Evolutionary conservation across 371 early-diverging fungal genomes (phyloP), one percentile per base, ranked within the genome.

Genomic region (Mortierella sp.): DNA sequence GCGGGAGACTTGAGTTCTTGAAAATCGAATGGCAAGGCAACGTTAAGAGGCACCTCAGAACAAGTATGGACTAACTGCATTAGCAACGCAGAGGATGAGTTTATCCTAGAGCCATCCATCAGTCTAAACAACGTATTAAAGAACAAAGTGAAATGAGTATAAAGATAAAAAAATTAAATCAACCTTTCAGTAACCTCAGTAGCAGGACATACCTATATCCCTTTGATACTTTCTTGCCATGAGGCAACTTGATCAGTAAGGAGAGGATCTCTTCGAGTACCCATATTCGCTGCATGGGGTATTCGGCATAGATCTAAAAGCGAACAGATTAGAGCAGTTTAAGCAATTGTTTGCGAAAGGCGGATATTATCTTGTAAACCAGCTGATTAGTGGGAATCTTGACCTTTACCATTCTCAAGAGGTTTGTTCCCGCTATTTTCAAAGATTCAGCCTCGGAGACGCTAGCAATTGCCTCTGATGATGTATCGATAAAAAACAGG

Each of bases 261-360:
- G 90, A 88, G 23, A 95, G 81, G 21, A 95, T 89, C 65, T 97
- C 97, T 55, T 95, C 96, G 25, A 97, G 81, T 18, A 97, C 93
- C 89, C 94, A 92, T 18, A 80, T 70, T 25, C 96, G 85, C 61
- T 95, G 95, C 1, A 80, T 83, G 0, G 88, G 82, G 28, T 92
- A 84, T 46, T 79, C 76, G 25, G 88, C 86, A 73, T 93, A 95
- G 12, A 96, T 64, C 56, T 75, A 63, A 1, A 2, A 26, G 14
- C 18, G 28, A 12, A 45, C 18, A 46, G n/a, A n/a, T n/a, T n/a
- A n/a, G n/a, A n/a, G n/a, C n/a, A n/a, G n/a, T n/a, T n/a, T n/a
- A n/a, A n/a, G n/a, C n/a, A n/a, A n/a, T n/a, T n/a, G n/a, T n/a
- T n/a, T n/a, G n/a, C n/a, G n/a, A n/a, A n/a, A n/a, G n/a, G n/a